Evolutionary conservation across 805 yeast species (phyloP).

Genomic region (Candida ipomoeae): DNA sequence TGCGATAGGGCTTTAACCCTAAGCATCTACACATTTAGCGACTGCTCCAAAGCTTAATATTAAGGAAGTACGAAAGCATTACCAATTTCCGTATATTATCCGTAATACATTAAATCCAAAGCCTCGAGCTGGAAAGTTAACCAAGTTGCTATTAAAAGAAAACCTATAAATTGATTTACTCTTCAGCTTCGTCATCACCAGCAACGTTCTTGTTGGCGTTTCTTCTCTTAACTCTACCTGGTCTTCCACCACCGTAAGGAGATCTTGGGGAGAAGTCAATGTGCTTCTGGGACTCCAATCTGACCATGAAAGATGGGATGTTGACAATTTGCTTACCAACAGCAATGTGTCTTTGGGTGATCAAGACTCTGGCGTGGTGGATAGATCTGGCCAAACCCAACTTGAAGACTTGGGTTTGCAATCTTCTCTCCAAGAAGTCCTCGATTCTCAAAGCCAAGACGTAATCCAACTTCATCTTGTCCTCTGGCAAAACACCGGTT

Average conservation of each 20-base stretch:
- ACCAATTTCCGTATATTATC: not conserved
- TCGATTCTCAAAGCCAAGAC: slow-evolving; percentile 96
- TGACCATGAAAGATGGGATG: slow-evolving; percentile 99
- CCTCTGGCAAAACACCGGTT: slow-evolving; percentile 98
- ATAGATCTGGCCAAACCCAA: slow-evolving; percentile 98
- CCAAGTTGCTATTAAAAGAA: slow-evolving; percentile 17
- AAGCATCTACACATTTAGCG: not conserved
- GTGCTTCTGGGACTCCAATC: slow-evolving; percentile 99
- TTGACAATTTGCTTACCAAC: slow-evolving; percentile 99
- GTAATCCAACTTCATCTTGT: slow-evolving; percentile 99
- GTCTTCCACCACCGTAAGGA: slow-evolving; percentile 99
- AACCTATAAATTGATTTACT: slow-evolving; percentile 43
- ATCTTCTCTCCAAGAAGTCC: slow-evolving; percentile 99
- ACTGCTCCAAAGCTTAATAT: not conserved
- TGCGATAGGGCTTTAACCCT: slow-evolving; percentile 9
- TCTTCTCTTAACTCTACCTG: slow-evolving; percentile 99
- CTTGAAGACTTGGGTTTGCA: slow-evolving; percentile 99
- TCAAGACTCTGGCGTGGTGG: slow-evolving; percentile 99
- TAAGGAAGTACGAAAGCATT: not conserved
- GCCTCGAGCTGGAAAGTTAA: slow-evolving; percentile 12
- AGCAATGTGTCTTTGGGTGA: slow-evolving; percentile 98
- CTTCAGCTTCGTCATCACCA: slow-evolving; percentile 55
- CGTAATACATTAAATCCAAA: slow-evolving; percentile 2
- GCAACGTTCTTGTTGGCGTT: slow-evolving; percentile 58
- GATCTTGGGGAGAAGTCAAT: slow-evolving; percentile 98